These are phyloP conservation scores for Leonotis leonurus DNA, from an alignment of 257 asterid genomes.

Conservation along the genomic window DNA sequence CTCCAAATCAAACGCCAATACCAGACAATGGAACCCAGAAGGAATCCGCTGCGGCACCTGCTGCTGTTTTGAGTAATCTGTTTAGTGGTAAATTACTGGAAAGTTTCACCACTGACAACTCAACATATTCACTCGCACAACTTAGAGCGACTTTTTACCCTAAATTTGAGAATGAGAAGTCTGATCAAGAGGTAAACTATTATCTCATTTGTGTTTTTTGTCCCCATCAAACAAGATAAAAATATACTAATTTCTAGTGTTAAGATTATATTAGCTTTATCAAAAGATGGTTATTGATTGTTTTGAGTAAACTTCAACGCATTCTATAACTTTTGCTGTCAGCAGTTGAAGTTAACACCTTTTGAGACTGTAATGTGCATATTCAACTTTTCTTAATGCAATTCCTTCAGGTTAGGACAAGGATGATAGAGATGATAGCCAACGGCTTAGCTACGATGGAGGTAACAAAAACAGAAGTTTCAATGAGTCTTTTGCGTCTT, in stretches of 20 bases:
- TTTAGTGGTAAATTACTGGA: slow-evolving; percentile 52
- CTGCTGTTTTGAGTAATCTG: slow-evolving; percentile 44
- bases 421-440: slow-evolving; percentile 91
- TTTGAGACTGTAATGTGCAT: slow-evolving; percentile 13
- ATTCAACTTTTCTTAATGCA: slow-evolving; percentile 7
- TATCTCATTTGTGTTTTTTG: slow-evolving; percentile 1
- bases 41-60: slow-evolving; percentile 32
- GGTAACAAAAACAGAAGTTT: slow-evolving; percentile 41
- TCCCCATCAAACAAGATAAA: not conserved
- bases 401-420: slow-evolving; percentile 56
- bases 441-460: slow-evolving; percentile 85
- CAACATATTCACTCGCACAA: slow-evolving; percentile 61
- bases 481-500: slow-evolving; percentile 9
- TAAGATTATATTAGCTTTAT: slow-evolving; percentile 8
- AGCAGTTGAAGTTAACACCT: slow-evolving; percentile 2
- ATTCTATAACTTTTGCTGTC: not conserved
- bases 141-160: slow-evolving; percentile 97
- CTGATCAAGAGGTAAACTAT: slow-evolving; percentile 91
- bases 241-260: not conserved
- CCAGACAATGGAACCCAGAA: slow-evolving; percentile 21
- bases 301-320: no score
- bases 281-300: no score
- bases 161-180: slow-evolving; percentile 93
- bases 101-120: slow-evolving; percentile 60
- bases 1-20: slow-evolving; percentile 21